Conservation (phyloP, 2,329 filamentous ascomycete genomes). For the Microsporum canis region DNA sequence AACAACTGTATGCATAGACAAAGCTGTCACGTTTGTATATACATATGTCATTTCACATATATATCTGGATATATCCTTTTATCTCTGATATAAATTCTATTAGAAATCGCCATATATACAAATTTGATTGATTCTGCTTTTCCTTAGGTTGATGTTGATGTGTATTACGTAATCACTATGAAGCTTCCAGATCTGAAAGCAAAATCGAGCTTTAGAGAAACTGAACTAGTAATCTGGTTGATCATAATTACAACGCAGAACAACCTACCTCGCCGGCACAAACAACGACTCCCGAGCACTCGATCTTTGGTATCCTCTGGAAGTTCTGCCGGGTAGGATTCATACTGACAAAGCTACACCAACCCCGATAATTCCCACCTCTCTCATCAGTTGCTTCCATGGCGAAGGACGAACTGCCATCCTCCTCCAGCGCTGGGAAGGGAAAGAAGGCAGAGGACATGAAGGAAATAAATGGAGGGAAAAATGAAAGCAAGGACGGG, state of each 20-base stretch:
- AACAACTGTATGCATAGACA: background rate
- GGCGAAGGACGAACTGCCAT: slow-evolving; percentile 84
- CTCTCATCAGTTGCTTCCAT: slow-evolving; percentile 38
- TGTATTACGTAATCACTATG: background rate
- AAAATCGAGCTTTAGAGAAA: background rate
- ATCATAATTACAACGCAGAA: background rate
- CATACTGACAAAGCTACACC: background rate
- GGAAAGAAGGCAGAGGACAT: slow-evolving; percentile 63
- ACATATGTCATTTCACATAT: background rate
- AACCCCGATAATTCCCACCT: background rate
- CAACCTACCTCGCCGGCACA: background rate
- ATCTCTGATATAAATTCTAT: background rate
- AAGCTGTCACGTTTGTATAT: background rate
- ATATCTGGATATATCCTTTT: background rate
- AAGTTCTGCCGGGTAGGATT: background rate
- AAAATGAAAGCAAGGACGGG: slow-evolving; percentile 51
- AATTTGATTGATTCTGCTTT: background rate
- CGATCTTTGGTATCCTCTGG: background rate
- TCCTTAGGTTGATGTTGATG: background rate
- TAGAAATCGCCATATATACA: background rate
- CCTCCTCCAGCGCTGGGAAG: slow-evolving; percentile 87
- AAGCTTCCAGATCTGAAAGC: background rate
- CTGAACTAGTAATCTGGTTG: background rate
- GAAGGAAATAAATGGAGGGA: slow-evolving; percentile 48
- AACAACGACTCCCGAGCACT: background rate